Evolutionary conservation across 306 rosid species (phyloP), one percentile per base, ranked within the genome.

Genomic region (Quercus alba): DNA sequence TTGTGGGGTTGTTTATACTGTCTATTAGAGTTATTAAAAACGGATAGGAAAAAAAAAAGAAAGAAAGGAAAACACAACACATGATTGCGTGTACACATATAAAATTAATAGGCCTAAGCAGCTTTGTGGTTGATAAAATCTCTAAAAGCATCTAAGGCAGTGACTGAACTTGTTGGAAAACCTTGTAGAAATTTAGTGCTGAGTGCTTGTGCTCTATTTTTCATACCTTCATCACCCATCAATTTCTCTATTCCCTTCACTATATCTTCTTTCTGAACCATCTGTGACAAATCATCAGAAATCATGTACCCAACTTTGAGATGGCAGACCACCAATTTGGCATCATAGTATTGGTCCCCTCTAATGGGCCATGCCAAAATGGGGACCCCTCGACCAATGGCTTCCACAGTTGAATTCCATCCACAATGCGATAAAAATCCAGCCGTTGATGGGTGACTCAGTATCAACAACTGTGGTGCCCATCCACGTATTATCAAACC

Each of bases 381-480:
- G 18, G 97, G 97, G 4, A 92, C 75, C 73, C 91, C 94, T 12
- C 84, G 85, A 38, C 86, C 95, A 1, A 93, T 72, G 20, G 90
- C 94, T 56, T 93, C 95, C 81, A 86, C 70, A 0, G 97, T 90
- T 0, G 95, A 92, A 61, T 92, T 92, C 97, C 95, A 92, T 4
- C 94, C 95, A 44, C 94, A 90, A 0, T 92, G 97, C 0, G 95
- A 87, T 4, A 92, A 63, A 46, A 90, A 92, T 20, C 94, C 95
- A 56, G 94, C 95, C 1, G 92, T 92, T 11, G 95, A 90, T 6
- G 83, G 87, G 21, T 90, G 95, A 56, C 92, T 92, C 75, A 92
- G 88, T 52, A 92, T 92, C 82, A 92, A 4, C 56, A 92, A 26
- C 14, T 90, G 97, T 14, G 97, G 95, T 3, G 95, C 97, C 95